Base-by-base conservation (phyloP, 441 rosid genomes). In the Raphanus hybrid region DNA sequence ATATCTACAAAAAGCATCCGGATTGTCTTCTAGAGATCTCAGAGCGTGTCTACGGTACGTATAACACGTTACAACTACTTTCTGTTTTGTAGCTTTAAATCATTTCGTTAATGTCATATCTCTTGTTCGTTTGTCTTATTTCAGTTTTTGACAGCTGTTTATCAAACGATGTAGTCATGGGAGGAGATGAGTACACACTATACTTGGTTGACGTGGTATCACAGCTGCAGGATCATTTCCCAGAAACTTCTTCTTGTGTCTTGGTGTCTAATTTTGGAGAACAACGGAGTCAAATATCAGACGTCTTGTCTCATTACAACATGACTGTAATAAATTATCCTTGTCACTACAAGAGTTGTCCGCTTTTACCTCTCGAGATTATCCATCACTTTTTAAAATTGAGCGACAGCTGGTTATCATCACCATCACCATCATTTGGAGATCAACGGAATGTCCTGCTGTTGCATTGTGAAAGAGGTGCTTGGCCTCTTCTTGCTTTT, bases 1-100 rank as follows among this genome's bases (percentile, higher is more conserved):
- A 4, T 87, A 90, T 93, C 75, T 90, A 91, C 75, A 89, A 96
- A 85, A 95, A 95, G 86, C 97, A 98, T 81, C 99, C 96, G 83
- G 99, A 95, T 90, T 94, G 92, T 83, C 98, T 95, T 83, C 95
- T 95, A 50, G 98, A 95, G 91, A 95, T 95, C 88, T 93, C 99
- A 23, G 98, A 95, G 84, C 89, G 99, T 62, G 95, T 95, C 77
- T 93, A 95, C 72, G 99, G 99, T 95, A 52, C 12, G 26, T 12
- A 34, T 34, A 6, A 34, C 9, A 37, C 41, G 41, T 37, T 8
- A 7, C 41, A 7, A 52, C 20, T 2, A 79, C 20, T 10, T 10
- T 41, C n/a, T 41, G 48, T 37, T 37, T 41, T 41, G 48, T 9
- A 10, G 4, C 12, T 10, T 41, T 34, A 6, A 41, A 41, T 41